Conservation (phyloP, 83 land plant genomes). For the Thuja plicata region DNA sequence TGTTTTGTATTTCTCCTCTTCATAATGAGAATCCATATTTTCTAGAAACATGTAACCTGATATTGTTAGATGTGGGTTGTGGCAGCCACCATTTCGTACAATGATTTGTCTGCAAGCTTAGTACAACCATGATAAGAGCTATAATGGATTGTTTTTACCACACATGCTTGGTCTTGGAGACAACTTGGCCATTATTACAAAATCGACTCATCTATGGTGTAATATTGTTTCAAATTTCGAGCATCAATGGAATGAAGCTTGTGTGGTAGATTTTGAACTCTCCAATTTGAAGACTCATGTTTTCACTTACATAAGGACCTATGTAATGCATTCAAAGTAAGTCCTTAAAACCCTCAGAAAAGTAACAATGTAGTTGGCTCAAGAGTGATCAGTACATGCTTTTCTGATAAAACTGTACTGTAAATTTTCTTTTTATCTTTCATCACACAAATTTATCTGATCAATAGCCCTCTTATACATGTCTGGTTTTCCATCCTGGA, state of each 20-base stretch:
- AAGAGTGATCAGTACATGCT: background rate
- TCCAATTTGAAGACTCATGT: background rate
- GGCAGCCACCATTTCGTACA: background rate
- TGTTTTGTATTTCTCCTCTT: background rate
- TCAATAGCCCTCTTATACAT: background rate
- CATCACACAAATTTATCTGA: background rate
- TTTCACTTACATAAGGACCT: background rate
- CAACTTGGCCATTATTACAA: background rate
- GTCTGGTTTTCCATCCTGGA: background rate
- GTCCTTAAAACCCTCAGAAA: background rate
- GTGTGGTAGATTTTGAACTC: background rate
- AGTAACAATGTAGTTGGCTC: background rate
- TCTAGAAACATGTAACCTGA: background rate
- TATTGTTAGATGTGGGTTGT: background rate
- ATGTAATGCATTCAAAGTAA: background rate
- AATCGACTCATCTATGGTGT: background rate
- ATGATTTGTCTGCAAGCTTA: background rate
- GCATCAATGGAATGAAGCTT: background rate
- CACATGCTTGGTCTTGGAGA: background rate
- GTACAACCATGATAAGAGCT: background rate
- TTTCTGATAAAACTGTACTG: background rate
- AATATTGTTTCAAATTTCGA: background rate
- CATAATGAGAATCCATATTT: background rate
- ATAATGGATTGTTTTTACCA: background rate
- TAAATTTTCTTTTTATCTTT: background rate